Percentiles rank a stretch among this genome's conserved stretches.
Conservation (phyloP, 2,329 filamentous ascomycete genomes). For the Penicillium sp. region DNA sequence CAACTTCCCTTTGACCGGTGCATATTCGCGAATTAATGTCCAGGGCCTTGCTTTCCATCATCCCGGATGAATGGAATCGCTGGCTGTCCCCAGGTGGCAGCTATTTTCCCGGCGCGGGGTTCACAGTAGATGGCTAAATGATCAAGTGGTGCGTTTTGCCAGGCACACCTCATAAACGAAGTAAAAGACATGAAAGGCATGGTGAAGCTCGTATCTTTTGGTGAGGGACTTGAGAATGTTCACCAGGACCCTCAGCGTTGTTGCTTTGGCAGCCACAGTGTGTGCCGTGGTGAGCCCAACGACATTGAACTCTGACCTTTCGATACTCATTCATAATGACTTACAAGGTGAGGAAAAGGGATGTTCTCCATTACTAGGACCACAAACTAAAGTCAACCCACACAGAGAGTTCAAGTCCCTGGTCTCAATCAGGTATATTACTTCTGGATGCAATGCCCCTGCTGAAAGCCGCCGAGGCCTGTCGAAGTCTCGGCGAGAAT, state of each 20-base stretch:
- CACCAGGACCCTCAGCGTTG: background rate
- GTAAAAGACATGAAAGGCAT: background rate
- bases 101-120: slow-evolving; percentile 16
- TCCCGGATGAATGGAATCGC: slow-evolving; percentile 4
- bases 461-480: slow-evolving; percentile 13
- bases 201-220: background rate
- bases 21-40: background rate
- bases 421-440: slow-evolving; percentile 15
- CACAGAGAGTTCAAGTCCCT: slow-evolving; percentile 17
- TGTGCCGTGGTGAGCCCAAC: slow-evolving; percentile 10
- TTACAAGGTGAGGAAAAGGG: slow-evolving; percentile 7
- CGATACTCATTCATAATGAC: slow-evolving; percentile 23
- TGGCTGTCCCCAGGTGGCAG: background rate
- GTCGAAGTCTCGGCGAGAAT: slow-evolving; percentile 14
- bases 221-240: slow-evolving; percentile 6
- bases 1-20: background rate
- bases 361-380: too few relatives aligned
- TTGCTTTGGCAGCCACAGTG: slow-evolving; percentile 3
- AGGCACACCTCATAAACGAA: background rate
- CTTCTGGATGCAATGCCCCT: slow-evolving; percentile 17
- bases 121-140: slow-evolving; percentile 4
- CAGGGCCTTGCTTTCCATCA: background rate
- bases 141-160: background rate
- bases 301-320: slow-evolving; percentile 15
- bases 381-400: background rate